Percentiles rank a stretch among this genome's conserved stretches.
Conservation (phyloP, 352 stramenopile species). For the Thalassiosira mediterranea region DNA sequence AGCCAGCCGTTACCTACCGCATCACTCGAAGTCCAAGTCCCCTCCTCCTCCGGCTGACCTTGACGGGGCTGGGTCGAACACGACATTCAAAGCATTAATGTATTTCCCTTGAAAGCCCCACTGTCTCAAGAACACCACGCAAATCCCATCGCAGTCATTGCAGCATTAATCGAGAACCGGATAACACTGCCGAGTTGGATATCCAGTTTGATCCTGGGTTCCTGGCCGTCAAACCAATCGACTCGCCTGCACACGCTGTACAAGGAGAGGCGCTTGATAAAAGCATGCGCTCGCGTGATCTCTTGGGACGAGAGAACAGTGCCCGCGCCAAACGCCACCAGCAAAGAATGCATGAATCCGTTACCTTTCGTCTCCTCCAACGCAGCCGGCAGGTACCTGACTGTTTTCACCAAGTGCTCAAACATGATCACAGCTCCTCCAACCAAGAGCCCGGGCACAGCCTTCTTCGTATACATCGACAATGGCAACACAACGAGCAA, state of each 20-base stretch:
- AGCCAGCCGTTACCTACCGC: too few species aligned
- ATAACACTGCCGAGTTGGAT: constrained; percentile 38
- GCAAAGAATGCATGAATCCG: constrained; percentile 8
- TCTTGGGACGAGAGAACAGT: constrained; percentile 45
- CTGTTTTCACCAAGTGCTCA: constrained; percentile 10
- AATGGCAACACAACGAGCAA: constrained; percentile 10
- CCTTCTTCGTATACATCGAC: constrained; percentile 4
- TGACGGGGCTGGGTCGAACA: too few species aligned
- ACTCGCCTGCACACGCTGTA: constrained; percentile 27
- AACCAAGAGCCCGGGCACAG: constrained; percentile 1
- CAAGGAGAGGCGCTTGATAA: constrained; percentile 21
- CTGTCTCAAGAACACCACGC: too few species aligned
- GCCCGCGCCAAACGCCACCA: constrained; percentile 32
- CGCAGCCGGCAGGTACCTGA: constrained; percentile 5
- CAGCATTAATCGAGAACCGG: constrained; percentile 14
- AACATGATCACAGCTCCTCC: neutral
- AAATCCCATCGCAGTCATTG: constrained; percentile 5
- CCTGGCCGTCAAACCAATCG: constrained; percentile 52
- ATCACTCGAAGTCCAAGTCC: too few species aligned
- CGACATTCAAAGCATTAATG: too few species aligned
- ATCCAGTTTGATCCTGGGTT: constrained; percentile 31
- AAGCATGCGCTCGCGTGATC: constrained; percentile 26
- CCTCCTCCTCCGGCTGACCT: too few species aligned
- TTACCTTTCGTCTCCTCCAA: neutral
- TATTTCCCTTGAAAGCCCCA: too few species aligned